Evolutionary conservation across 139 green algal species (phyloP), one percentile per base, ranked within the genome.

Genomic region (Chlorella ohadii): DNA sequence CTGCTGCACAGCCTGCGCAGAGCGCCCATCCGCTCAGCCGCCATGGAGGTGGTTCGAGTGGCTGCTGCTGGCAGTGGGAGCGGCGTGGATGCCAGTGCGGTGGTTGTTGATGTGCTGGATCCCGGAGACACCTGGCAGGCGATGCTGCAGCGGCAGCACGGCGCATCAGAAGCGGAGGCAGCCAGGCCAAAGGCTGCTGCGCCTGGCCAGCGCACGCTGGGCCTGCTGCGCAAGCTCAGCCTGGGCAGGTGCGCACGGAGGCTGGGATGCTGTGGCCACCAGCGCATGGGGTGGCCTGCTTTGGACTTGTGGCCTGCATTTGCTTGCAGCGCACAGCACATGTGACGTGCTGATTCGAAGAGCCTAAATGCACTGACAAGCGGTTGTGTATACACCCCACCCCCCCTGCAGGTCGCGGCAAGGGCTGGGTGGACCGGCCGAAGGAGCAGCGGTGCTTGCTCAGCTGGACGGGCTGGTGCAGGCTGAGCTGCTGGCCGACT

Each of bases 21-120:
- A 13, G 68, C 68, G 1, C 36, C 68, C 33, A 38, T 75, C 34
- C 47, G 47, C 16, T 55, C 34, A 6, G 68, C 68, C 38, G 82
- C 85, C 15, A 75, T 72, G 55, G 73, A 47, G 13, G 81, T 89
- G 51, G 34, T 47, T 57, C 77, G 78, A 36, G 89, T 39, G 59
- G 89, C 38, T 61, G 87, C 74, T 23, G 55, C 64, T 20, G 55
- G 73, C 12, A 7, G 36, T 12, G 84, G 87, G 56, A 86, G 95
- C 65, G 81, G 88, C 20, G 95, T 98, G 71, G 95, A 98, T 84
- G 93, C 94, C 19, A 91, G 90, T 33, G 83, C 97, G 71, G 90
- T 98, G 9, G 85, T 98, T 6, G 71, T 95, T 2, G 95, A 98
- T 82, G 66, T 98, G 63, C 78, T 97, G 34, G 90, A 91, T 6